Evolutionary conservation across 1,284 basidiomycete species (phyloP), one percentile per base, ranked within the genome.

Genomic region (Ganoderma lucidum): DNA sequence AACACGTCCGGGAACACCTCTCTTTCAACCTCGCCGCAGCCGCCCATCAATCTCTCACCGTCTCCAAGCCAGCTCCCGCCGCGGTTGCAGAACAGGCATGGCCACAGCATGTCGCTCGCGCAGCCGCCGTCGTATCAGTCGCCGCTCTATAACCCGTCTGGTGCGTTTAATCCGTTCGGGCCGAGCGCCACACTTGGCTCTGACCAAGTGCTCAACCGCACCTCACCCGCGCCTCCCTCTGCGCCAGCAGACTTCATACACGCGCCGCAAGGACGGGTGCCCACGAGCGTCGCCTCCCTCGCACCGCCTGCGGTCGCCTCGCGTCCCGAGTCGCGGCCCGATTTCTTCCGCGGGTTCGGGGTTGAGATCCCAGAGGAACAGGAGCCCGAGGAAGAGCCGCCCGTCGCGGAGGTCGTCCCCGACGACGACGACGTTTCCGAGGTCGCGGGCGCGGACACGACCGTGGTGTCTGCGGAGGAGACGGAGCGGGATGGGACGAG

Each of bases 261-360:
- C 75, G 89, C 90, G 2, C 88, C 90, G 3, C 90, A 91, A 75
- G 89, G 88, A 44, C 85, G 87, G 28, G 83, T 87, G 15, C 89
- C 89, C 30, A 75, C 88, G 60, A 79, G 82, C 55, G 77, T 85
- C 56, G 78, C 83, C 0, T 81, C 84, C 17, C 83, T 90, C 62
- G 84, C 83, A 19, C 85, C 86, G 17, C 86, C 86, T 12, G 72
- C 75, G 32, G 75, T 84, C 19, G 63, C 82, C 78, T 77, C 84
- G 80, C 70, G 81, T 14, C 84, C 87, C 15, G 84, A 86, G 72
- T 88, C 84, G 67, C 84, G 88, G 39, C 89, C 91, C 4, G 92
- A 94, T 78, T 95, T 94, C 76, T 79, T 81, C 67, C 87, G 90
- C 71, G 93, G 93, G 2, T 95, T 94, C 78, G 92, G 93, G 2